Conservation (phyloP, 2,329 filamentous ascomycete genomes). For the Fusarium sp. region DNA sequence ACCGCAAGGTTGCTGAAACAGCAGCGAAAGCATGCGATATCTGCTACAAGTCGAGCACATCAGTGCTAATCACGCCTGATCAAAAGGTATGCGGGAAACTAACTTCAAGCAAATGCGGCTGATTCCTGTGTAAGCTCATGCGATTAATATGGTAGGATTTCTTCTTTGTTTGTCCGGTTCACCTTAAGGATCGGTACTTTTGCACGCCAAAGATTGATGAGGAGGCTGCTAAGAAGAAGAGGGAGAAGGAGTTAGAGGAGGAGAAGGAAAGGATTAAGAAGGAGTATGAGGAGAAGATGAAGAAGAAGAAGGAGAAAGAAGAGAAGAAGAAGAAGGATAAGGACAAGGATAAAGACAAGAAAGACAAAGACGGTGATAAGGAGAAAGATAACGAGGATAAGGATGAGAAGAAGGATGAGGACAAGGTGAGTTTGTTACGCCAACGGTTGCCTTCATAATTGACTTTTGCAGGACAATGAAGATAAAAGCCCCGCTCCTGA, state of each 20-base stretch:
- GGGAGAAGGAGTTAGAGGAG: slow-evolving; percentile 72
- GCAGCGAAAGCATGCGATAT: slow-evolving; percentile 87
- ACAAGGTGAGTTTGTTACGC: slow-evolving; percentile 18
- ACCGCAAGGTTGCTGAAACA: slow-evolving; percentile 88
- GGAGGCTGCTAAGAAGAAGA: slow-evolving; percentile 71
- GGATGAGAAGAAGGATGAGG: slow-evolving; percentile 41
- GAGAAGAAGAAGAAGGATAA: slow-evolving; percentile 60
- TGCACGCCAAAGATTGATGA: slow-evolving; percentile 80
- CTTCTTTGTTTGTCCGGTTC: slow-evolving; percentile 88
- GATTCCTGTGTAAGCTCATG: slow-evolving; percentile 23
- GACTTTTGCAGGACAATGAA: slow-evolving; percentile 32
- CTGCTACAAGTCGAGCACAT: slow-evolving; percentile 89
- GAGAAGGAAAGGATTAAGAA: slow-evolving; percentile 76
- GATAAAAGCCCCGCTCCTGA: slow-evolving; percentile 31
- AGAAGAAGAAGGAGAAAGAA: slow-evolving; percentile 74
- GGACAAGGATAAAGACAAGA: slow-evolving; percentile 58
- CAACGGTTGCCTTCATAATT: not conserved
- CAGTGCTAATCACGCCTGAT: slow-evolving; percentile 88
- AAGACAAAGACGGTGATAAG: slow-evolving; percentile 56
- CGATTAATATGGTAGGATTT: slow-evolving; percentile 68
- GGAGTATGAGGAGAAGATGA: slow-evolving; percentile 81
- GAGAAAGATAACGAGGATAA: slow-evolving; percentile 53
- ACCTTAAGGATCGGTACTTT: slow-evolving; percentile 87
- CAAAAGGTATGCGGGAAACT: slow-evolving; percentile 74
- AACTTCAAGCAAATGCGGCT: slow-evolving; percentile 8